Base-by-base conservation (phyloP, 805 yeast species). In the Wickerhamomyces chaumierensis region DNA sequence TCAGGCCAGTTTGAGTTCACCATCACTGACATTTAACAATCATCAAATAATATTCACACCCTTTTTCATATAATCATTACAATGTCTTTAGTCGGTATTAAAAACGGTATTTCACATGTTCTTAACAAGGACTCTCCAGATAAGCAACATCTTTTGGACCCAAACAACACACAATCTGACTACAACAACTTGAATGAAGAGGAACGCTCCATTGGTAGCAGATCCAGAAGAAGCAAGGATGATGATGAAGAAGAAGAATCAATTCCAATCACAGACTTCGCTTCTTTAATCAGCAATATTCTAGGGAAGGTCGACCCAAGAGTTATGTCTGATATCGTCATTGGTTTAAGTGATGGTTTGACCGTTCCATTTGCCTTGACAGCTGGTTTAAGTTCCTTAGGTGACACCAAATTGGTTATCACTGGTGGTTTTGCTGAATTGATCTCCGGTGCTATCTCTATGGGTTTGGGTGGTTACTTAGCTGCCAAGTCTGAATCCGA, bases 301-400 rank as follows among this genome's bases (percentile, higher is more conserved):
- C 66, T 78, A 43, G 69, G 68, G 31, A 71, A 64, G 35, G 68
- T 82, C 38, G 92, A 82, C 55, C 98, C 98, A 9, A 75, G 98
- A 57, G 88, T 88, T 19, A 84, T 90, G 81, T 79, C 92, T 35
- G 97, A 90, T 58, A 70, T 84, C 40, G 86, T 90, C 48, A 90
- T 90, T 54, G 98, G 98, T 5, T 72, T 90, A 37, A 79, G 92
- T 28, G 98, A 90, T 58, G 98, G 98, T 4, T 71, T 90, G 47
- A 90, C 97, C 0, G 98, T 90, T 32, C 98, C 98, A n/a, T 90
- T 90, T 68, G 98, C 98, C 2, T 71, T 92, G 49, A 92, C 97
- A 2, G 97, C 98, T 0, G 98, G 97, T 36, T 70, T 90, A 40
- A 81, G 95, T 1, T 80, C 94, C 1, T 70, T 90, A 38, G 98